These are phyloP conservation scores for Halteria grandinella DNA, from an alignment of 73 alveolate species.

Conservation along the genomic window DNA sequence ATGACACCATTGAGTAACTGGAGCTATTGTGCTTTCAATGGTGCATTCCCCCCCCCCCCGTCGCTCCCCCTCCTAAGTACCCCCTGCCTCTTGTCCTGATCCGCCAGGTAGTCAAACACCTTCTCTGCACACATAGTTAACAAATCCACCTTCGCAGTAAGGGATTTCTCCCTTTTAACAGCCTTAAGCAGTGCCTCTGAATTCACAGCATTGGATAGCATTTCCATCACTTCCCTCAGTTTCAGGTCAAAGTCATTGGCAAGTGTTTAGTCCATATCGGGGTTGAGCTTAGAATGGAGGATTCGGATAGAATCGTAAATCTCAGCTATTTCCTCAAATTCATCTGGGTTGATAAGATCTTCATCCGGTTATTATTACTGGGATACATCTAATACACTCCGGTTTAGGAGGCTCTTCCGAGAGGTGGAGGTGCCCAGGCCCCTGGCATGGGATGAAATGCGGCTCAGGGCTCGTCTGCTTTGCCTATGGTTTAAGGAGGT, in stretches of 20 bases:
- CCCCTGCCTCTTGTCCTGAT: not conserved
- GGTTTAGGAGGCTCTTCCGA: no score
- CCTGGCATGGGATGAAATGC: no score
- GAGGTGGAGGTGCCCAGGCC: no score
- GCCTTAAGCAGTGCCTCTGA: not conserved
- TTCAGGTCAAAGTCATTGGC: slow-evolving; percentile 35
- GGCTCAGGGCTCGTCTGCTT: no score
- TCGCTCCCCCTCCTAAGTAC: no score
- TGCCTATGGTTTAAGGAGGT: no score
- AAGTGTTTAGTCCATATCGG: not conserved
- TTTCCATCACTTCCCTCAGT: slow-evolving; percentile 41
- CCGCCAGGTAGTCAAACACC: not conserved
- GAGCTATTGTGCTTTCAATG: no score
- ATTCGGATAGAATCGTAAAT: slow-evolving; percentile 41
- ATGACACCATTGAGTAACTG: no score
- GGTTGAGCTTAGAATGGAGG: slow-evolving; percentile 17
- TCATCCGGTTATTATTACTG: no score
- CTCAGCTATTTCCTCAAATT: slow-evolving; percentile 51
- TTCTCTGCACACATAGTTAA: slow-evolving; percentile 21
- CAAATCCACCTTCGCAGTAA: not conserved
- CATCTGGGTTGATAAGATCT: slow-evolving; percentile 45
- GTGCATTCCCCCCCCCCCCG: no score
- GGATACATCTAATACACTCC: no score
- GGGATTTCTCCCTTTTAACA: slow-evolving; percentile 8
- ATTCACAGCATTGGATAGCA: slow-evolving; percentile 10